These are phyloP conservation scores for Cystobasidium slooffiae DNA, from an alignment of 1,284 basidiomycete genomes.

Conservation along the genomic window DNA sequence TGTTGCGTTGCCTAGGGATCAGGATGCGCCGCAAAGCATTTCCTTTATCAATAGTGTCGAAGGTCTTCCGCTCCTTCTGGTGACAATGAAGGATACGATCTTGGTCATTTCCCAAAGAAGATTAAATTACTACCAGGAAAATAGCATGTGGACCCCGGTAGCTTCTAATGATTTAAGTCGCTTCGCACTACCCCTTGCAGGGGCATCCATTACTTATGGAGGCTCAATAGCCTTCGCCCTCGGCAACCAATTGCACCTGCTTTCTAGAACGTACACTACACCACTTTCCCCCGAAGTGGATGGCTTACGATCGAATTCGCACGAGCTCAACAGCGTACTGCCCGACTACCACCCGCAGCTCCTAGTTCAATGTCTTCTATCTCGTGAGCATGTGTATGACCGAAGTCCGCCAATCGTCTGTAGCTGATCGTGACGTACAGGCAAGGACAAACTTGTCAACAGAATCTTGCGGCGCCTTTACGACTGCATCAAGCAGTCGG, in stretches of 20 bases:
- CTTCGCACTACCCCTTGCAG: slow-evolving; percentile 64
- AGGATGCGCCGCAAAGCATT: slow-evolving; percentile 72
- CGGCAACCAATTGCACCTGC: slow-evolving; percentile 26
- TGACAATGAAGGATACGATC: slow-evolving; percentile 76
- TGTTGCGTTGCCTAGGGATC: not conserved
- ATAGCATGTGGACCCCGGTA: slow-evolving; percentile 64
- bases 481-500: not conserved
- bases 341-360: slow-evolving; percentile 89
- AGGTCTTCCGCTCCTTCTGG: slow-evolving; percentile 82
- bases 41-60: slow-evolving; percentile 92
- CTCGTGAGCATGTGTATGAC: slow-evolving; percentile 4
- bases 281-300: not conserved
- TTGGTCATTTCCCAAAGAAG: slow-evolving; percentile 84
- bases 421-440: slow-evolving; percentile 58
- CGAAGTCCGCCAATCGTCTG: not conserved
- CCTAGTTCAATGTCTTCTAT: slow-evolving; percentile 80
- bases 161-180: not conserved
- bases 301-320: slow-evolving; percentile 20
- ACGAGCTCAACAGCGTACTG: slow-evolving; percentile 71
- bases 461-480: slow-evolving; percentile 68
- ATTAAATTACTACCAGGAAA: slow-evolving; percentile 82
- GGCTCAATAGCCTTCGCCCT: not conserved
- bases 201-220: slow-evolving; percentile 70
- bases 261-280: slow-evolving; percentile 63
- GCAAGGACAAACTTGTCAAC: slow-evolving; percentile 81